Base-by-base conservation (phyloP, 148 eudicot species). In the Rhododendron vialii region DNA sequence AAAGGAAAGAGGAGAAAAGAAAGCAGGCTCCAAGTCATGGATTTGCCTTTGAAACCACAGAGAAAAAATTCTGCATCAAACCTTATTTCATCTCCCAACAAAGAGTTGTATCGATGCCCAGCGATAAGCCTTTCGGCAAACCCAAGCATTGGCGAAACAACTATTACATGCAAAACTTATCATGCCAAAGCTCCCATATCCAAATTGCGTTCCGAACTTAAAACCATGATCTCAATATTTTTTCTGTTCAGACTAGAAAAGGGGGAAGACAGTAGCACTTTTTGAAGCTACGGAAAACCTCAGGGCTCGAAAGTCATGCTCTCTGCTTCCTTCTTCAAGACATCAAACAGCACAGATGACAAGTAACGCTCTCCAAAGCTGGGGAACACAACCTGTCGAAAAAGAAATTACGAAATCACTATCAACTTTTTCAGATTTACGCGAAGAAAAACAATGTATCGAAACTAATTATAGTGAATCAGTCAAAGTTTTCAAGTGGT, bases 291-390 rank as follows among this genome's bases (percentile, higher is more conserved):
- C 3, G 10, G 65, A 59, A 59, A 20, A 59, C 65, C 61, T 55
- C 22, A 55, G 61, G 61, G 7, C 61, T 55, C 61, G 61, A 41
- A 41, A 41, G 45, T 41, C 88, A 93, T 82, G 81, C 38, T 92
- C 89, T 93, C 93, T 4, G 93, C 93, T 88, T 95, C 96, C 15
- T 82, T 78, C 90, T 96, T 92, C 87, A 94, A 86, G 17, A 94
- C 86, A 12, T 95, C 97, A 87, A 95, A 95, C 77, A 94, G 63
- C 85, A 90, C 92, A 0, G 97, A 79, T 1, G 98, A 94, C 63
- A 94, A 84, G 84, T 94, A 95, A 33, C 95, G 91, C 91, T 95
- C 98, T 20, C 98, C 98, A 79, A 94, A 94, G 87, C 98, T 95
- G 18, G 98, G 96, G 86, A 95, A 95, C 5, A 94, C 88, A 36